Percentiles rank a stretch among this genome's conserved stretches.
phyloP scores from a whole-genome alignment of 805 yeast genomes.

The Ogataea salicorniae region DNA sequence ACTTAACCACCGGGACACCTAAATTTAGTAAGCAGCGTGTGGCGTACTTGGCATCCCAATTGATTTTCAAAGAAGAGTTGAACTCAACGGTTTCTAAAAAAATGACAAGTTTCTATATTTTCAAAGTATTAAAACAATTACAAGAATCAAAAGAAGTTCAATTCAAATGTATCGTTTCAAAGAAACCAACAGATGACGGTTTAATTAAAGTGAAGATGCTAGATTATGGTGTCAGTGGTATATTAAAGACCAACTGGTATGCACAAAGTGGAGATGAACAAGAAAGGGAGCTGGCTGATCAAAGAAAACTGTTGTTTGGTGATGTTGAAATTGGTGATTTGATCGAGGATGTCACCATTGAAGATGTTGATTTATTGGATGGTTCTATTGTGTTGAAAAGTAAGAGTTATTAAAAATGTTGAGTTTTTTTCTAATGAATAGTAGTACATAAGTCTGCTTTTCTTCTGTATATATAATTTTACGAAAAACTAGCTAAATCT shows the following conservation, averaged over 20 bases:
- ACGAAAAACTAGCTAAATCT: no score
- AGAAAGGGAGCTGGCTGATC: conserved; percentile 6
- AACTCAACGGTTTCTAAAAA: conserved; percentile 25
- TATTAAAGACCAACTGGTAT: conserved; percentile 26
- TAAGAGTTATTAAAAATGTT: conserved; percentile 12
- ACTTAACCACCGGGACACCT: conserved; percentile 26
- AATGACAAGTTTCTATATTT: conserved; percentile 26
- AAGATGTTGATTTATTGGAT: conserved; percentile 39
- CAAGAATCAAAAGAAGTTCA: conserved; percentile 23
- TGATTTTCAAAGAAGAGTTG: conserved; percentile 40
- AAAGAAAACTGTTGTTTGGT: conserved; percentile 16
- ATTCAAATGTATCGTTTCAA: conserved; percentile 40
- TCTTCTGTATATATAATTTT: no score
- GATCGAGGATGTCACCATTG: conserved; percentile 34
- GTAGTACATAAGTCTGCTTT: no score
- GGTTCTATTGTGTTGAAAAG: conserved; percentile 34
- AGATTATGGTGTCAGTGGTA: conserved; percentile 29
- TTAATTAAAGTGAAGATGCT: conserved; percentile 24
- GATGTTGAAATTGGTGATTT: conserved; percentile 41
- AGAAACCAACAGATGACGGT: conserved; percentile 38
- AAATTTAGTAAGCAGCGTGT: conserved; percentile 32
- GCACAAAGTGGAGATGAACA: conserved; percentile 16
- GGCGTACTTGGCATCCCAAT: conserved; percentile 35
- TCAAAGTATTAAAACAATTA: conserved; percentile 24
- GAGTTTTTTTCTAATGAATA: no score